Evolutionary conservation across 805 yeast genomes (phyloP), one percentile per base, ranked within the genome.

Genomic region (Metschnikowia colocasiae): DNA sequence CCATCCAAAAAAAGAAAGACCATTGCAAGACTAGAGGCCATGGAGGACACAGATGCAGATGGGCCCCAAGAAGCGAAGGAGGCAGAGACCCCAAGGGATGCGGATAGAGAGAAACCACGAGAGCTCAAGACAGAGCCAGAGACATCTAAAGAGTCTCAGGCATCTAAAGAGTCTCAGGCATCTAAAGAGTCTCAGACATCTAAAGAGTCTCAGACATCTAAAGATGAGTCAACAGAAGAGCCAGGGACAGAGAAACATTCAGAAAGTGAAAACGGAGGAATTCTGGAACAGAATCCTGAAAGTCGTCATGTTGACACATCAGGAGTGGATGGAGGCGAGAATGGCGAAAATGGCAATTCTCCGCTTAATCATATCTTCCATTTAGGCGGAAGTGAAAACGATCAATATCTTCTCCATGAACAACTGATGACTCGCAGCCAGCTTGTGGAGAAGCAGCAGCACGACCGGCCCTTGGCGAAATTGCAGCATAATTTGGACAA

Each of bases 381-480:
- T 47, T 50, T 78, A 22, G 76, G 74, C 13, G 80, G 76, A 5
- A 82, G 81, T 2, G 81, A 73, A 46, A 78, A 72, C 47, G 68
- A 76, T 59, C 59, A 74, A 34, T 62, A 73, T 56, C 62, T 82
- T 44, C 62, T 83, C 45, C 69, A 73, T 31, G 79, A 75, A 58
- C 80, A 85, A 62, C 80, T 83, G 25, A 68, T 76, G 19, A 83
- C 85, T 46, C 75, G 90, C 54, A 80, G 81, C 22, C 85, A 81
- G 18, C 79, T 87, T 0, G 68, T 89, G 3, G 95, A 87, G 57
- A 85, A 81, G 42, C 95, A 89, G 59, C 86, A 84, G 59, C 80
- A 80, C 34, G 91, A 87, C 45, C 74, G 96, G 53, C 96, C 96
- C 1, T 69, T 89, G 51, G 96, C 96, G 0, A 85, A 84, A 53